Percentiles rank a stretch among this genome's conserved stretches.
Conservation (phyloP, 768 basidiomycete species). For the Tylopilus rubrobrunneus region DNA sequence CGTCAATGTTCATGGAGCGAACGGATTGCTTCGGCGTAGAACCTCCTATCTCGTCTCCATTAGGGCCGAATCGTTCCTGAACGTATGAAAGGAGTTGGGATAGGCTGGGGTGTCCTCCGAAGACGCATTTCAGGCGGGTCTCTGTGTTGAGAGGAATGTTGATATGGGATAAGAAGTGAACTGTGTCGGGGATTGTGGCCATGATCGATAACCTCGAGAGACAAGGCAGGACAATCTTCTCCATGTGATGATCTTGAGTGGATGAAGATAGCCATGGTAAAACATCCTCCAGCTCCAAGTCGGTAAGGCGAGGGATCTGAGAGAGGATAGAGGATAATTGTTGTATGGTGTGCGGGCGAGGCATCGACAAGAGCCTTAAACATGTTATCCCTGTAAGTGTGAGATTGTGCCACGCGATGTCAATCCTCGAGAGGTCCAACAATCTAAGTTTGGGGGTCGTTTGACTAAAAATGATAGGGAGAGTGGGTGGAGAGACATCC, state of each 20-base stretch:
- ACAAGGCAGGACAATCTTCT: background rate
- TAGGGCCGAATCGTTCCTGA: background rate
- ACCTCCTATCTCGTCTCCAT: background rate
- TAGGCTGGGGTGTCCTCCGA: background rate
- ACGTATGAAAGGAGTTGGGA: constrained; percentile 1
- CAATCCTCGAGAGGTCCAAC: background rate
- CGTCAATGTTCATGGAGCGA: background rate
- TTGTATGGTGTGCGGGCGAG: background rate
- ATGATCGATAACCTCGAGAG: constrained; percentile 1
- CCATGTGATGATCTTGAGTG: background rate
- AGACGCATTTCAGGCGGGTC: background rate
- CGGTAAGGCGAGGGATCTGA: background rate
- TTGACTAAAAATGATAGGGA: background rate
- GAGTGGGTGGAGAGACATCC: background rate
- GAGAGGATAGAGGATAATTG: background rate
- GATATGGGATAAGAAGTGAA: background rate
- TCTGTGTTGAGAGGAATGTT: background rate
- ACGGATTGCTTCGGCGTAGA: background rate
- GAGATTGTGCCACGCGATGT: background rate
- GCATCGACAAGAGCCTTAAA: background rate
- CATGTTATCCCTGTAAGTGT: background rate
- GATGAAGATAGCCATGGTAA: background rate
- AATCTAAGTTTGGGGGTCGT: background rate
- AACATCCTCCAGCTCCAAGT: constrained; percentile 1
- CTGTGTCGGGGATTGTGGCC: background rate